Conservation (phyloP, 805 yeast genomes). For the Hagleromyces aurorensis region DNA sequence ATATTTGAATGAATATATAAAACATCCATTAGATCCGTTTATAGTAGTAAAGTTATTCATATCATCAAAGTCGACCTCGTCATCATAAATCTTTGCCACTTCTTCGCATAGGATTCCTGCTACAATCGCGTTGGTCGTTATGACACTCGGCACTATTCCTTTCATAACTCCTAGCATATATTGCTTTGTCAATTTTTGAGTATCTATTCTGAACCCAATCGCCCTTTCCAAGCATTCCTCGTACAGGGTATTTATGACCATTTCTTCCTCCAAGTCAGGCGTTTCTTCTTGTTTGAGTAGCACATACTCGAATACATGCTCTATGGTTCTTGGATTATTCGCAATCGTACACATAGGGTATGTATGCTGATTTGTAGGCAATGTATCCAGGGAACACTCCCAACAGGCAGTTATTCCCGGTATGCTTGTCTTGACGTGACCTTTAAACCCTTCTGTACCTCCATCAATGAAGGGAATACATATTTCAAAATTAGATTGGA, state of each 20-base stretch:
- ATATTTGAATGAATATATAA: constrained; percentile 63
- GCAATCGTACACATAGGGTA: constrained; percentile 93
- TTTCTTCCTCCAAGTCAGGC: constrained; percentile 61
- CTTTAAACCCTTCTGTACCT: constrained; percentile 91
- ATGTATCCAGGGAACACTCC: constrained; percentile 79
- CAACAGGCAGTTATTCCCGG: constrained; percentile 86
- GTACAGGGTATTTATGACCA: constrained; percentile 58
- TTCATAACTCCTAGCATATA: constrained; percentile 83
- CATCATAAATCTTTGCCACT: constrained; percentile 69
- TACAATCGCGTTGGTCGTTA: constrained; percentile 86
- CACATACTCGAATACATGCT: constrained; percentile 92
- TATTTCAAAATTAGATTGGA: constrained; percentile 38
- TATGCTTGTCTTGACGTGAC: constrained; percentile 79
- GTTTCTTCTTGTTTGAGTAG: constrained; percentile 67
- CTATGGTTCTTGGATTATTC: constrained; percentile 87
- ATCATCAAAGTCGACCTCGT: constrained; percentile 45
- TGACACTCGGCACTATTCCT: constrained; percentile 88
- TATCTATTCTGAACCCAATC: constrained; percentile 48
- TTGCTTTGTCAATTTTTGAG: constrained; percentile 56
- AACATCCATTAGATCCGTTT: constrained; percentile 73
- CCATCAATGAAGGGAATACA: constrained; percentile 79
- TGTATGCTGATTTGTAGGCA: constrained; percentile 43
- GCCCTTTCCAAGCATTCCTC: constrained; percentile 54
- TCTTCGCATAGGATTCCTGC: constrained; percentile 88
- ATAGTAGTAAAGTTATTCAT: constrained; percentile 79